phyloP scores from a whole-genome alignment of 2,329 filamentous ascomycete species.

The Kalaharituber pfeilii region DNA sequence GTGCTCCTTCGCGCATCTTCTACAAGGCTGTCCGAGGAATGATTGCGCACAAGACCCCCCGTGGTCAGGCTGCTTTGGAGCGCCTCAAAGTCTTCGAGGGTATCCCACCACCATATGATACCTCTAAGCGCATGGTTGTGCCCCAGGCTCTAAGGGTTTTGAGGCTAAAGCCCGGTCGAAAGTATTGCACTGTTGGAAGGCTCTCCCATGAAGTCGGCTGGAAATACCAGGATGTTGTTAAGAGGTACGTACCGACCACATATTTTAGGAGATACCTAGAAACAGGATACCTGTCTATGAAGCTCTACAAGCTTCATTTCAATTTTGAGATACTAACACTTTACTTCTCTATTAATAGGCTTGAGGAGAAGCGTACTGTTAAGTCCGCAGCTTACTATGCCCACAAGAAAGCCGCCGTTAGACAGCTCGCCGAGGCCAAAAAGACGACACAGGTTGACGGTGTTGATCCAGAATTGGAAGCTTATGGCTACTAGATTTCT shows the following conservation, averaged over 20 bases:
- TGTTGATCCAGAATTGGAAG: slow-evolving; percentile 22
- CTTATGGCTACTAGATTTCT: slow-evolving; percentile 21
- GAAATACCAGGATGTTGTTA: slow-evolving; percentile 99
- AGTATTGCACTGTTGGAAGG: slow-evolving; percentile 99
- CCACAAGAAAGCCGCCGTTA: slow-evolving; percentile 93
- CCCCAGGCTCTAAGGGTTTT: slow-evolving; percentile 95
- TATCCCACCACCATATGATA: slow-evolving; percentile 96
- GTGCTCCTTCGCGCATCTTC: slow-evolving; percentile 97
- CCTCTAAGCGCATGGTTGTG: slow-evolving; percentile 98
- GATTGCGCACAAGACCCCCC: slow-evolving; percentile 99
- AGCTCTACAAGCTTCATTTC: too few species aligned
- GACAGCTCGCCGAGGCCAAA: slow-evolving; percentile 48
- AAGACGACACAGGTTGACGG: slow-evolving; percentile 19
- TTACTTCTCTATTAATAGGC: slow-evolving; percentile 38
- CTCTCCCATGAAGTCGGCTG: slow-evolving; percentile 98
- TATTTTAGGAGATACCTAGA: too few species aligned
- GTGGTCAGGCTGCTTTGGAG: slow-evolving; percentile 89
- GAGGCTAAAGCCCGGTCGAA: slow-evolving; percentile 94
- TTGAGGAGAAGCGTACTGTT: slow-evolving; percentile 99
- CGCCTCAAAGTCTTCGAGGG: slow-evolving; percentile 99
- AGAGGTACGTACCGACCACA: slow-evolving; percentile 49
- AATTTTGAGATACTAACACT: too few species aligned
- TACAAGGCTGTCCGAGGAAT: slow-evolving; percentile 99
- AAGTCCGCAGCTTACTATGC: slow-evolving; percentile 99
- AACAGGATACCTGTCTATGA: too few species aligned